Conservation (phyloP, 2,329 filamentous ascomycete genomes). For the Hypoxylon sp. region DNA sequence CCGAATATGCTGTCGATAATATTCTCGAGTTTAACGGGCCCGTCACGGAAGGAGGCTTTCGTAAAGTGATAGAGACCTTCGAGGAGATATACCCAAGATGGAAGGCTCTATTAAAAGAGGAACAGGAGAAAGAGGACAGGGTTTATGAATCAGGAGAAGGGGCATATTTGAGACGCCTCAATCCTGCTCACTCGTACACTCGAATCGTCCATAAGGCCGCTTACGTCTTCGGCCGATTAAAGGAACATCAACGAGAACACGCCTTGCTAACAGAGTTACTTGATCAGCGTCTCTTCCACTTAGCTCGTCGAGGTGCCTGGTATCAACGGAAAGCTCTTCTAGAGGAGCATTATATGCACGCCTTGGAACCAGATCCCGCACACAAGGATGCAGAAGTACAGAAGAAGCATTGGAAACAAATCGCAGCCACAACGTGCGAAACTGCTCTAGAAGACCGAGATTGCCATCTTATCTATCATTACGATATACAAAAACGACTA, state of each 20-base stretch:
- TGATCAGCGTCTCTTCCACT: conserved; percentile 85
- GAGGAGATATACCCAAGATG: conserved; percentile 85
- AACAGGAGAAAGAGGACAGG: conserved; percentile 81
- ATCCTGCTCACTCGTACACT: conserved; percentile 92
- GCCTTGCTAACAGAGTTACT: conserved; percentile 81
- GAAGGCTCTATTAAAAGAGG: conserved; percentile 79
- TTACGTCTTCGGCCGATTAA: conserved; percentile 83
- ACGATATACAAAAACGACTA: conserved; percentile 95
- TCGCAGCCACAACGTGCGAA: conserved; percentile 86
- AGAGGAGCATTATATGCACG: conserved; percentile 94
- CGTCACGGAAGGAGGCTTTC: conserved; percentile 74
- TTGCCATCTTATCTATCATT: conserved; percentile 93
- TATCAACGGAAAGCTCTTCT: conserved; percentile 95
- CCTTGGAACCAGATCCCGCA: conserved; percentile 63
- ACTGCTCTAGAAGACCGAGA: conserved; percentile 86
- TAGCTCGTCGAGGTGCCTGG: conserved; percentile 88
- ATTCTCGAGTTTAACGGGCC: conserved; percentile 85
- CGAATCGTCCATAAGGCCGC: conserved; percentile 91
- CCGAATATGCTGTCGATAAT: conserved; percentile 84
- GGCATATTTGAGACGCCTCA: conserved; percentile 89
- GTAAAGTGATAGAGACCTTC: conserved; percentile 79
- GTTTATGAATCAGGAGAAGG: conserved; percentile 88
- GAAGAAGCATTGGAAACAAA: conserved; percentile 86
- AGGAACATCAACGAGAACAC: conserved; percentile 84
- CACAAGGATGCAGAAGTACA: conserved; percentile 64